phyloP scores from a whole-genome alignment of 106 monocot species.

The Dendrobium nobile region DNA sequence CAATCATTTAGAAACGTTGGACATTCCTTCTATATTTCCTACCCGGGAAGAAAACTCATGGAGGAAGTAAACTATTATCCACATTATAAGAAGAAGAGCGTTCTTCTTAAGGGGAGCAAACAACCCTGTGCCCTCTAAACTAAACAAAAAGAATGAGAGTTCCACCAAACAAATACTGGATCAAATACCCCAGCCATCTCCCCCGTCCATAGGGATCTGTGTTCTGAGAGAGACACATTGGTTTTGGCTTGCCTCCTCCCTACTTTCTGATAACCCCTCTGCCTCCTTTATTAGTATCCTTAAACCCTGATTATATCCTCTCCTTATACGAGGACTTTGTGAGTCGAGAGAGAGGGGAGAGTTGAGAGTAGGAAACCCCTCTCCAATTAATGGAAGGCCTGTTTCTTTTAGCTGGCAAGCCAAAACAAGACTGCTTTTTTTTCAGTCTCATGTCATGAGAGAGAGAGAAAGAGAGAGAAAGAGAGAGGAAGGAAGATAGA shows the following conservation, averaged over 20 bases:
- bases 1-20: constrained; percentile 49
- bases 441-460: constrained; percentile 25
- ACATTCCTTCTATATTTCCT: constrained; percentile 16
- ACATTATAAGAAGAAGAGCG: not conserved
- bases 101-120: not conserved
- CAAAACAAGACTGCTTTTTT: constrained; percentile 10
- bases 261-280: not conserved
- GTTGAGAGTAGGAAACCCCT: not conserved
- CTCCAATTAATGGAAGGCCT: not conserved
- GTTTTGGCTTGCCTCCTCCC: constrained; percentile 24
- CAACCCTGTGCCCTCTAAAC: constrained; percentile 43
- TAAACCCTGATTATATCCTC: not conserved
- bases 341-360: not conserved
- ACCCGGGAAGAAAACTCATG: not conserved
- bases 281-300: not conserved
- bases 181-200: constrained; percentile 18
- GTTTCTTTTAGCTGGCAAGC: constrained; percentile 11
- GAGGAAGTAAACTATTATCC: constrained; percentile 4
- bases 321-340: too few species aligned
- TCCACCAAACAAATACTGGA: constrained; percentile 25
- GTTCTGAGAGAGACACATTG: constrained; percentile 45
- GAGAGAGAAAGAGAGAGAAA: constrained; percentile 10
- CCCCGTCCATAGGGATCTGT: constrained; percentile 74
- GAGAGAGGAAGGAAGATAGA: not conserved
- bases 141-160: constrained; percentile 65